Evolutionary conservation across 345 rosid genomes (phyloP).

Genomic region (Euclidium syriacum): DNA sequence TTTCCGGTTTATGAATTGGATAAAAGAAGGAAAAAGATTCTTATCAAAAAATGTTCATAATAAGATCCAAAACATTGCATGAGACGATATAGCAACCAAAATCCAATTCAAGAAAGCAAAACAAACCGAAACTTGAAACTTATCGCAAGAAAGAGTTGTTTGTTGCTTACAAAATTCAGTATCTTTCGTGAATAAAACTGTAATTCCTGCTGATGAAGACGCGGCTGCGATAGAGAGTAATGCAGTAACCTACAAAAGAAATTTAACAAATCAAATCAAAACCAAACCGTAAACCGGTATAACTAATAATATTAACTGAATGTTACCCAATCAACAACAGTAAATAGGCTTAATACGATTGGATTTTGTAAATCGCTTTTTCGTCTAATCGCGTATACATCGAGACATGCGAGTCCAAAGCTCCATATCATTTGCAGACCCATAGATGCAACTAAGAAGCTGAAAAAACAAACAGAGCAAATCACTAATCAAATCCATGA

Average conservation of each 20-base stretch:
- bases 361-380: conserved; percentile 80
- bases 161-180: conserved; percentile 47
- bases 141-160: conserved; percentile 39
- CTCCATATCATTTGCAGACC: conserved; percentile 95
- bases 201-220: conserved; percentile 83
- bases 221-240: conserved; percentile 87
- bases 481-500: too few relatives aligned
- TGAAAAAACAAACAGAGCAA: too few relatives aligned
- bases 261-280: too few relatives aligned
- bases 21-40: neutral
- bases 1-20: neutral
- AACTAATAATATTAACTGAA: too few relatives aligned
- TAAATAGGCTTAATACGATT: conserved; percentile 75
- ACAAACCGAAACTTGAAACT: conserved; percentile 57
- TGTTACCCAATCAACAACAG: conserved; percentile 98
- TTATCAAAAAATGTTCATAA: conserved; percentile 35
- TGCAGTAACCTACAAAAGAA: conserved; percentile 62
- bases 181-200: conserved; percentile 73
- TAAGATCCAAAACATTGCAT: conserved; percentile 88
- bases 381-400: conserved; percentile 63
- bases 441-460: conserved; percentile 94
- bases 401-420: conserved; percentile 96
- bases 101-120: conserved; percentile 69
- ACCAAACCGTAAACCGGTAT: too few relatives aligned
- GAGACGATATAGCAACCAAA: conserved; percentile 66